Evolutionary conservation across 768 basidiomycete species (phyloP), one percentile per base, ranked within the genome.

Genomic region (Hericium erinaceus): DNA sequence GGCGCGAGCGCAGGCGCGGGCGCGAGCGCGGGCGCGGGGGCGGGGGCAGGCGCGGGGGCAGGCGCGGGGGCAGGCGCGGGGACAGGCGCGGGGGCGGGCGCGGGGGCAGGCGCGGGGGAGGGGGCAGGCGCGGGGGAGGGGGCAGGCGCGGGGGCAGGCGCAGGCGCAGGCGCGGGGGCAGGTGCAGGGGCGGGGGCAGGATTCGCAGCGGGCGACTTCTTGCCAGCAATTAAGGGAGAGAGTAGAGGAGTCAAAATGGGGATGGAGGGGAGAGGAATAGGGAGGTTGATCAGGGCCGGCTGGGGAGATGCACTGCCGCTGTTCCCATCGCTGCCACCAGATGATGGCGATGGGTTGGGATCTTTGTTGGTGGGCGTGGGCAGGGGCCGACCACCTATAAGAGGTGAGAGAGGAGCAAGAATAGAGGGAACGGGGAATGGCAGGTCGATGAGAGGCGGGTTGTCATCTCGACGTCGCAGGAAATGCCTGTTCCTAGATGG

Each of bases 201-300:
- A 38, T 48, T 48, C 33, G 62, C 52, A 18, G 53, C 44, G 18
- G 44, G n/a, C n/a, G n/a, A 20, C 16, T 46, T 46, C n/a, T 46
- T 46, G 44, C 44, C 44, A 18, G 44, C 44, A 20, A 69, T 63
- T 52, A 67, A 52, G 6, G 65, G 64, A 16, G 64, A 63, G 20
- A 77, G 38, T 24, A 79, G 20, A 24, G 74, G 66, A 20, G 58
- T 67, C 39, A 74, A 52, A 16, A 81, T 38, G 2, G 72, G 56
- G 44, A 57, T 57, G 6, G 48, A 50, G 1, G 56, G 56, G 4
- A 57, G 48, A n/a, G 56, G 38, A 33, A 57, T 20, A 12, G 56
- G 56, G 12, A 49, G 56, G 33, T 49, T 48, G 16, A 57, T 46
- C 33, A 57, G 56, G 24, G 49, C 49, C 16, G 49, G 49, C 49